Evolutionary conservation across 1,284 basidiomycete genomes (phyloP), one percentile per base, ranked within the genome.

Genomic region (Peniophora sp.): DNA sequence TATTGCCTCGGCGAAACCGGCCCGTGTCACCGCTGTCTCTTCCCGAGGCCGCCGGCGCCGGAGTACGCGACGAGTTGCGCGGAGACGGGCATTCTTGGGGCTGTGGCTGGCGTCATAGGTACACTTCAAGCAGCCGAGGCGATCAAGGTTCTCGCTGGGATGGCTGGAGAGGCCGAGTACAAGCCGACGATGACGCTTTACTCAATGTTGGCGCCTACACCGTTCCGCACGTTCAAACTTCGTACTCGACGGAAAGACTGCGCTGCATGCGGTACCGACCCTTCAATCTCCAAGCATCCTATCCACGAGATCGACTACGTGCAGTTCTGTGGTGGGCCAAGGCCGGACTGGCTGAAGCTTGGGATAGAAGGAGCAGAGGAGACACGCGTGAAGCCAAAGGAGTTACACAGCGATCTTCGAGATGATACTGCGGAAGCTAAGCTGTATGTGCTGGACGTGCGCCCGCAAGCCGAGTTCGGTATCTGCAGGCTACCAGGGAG

Each of bases 1-100:
- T 96, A 93, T 66, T 88, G 88, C 60, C 66, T 84, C 3, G 74
- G 71, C 20, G 64, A 71, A 18, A 67, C 77, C 14, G 88, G 94
- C 1, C 94, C 95, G 0, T 99, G 97, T 67, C 97, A 97, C 68
- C 78, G 97, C 3, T 99, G 97, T 63, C 69, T 99, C 24, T 98
- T 96, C 67, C 95, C 96, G 0, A 76, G 72, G 46, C 81, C 87
- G 3, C 81, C 85, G 14, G 76, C 79, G 2, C 75, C 73, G 39
- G 79, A 81, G 53, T 75, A 74, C 36, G 71, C 78, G 2, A 87
- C 86, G 3, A 83, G 83, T 12, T 99, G 97, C 60, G 91, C 89
- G 57, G 95, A 98, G 63, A 78, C 87, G 12, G 97, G 97, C 2
- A 88, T 99, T 2, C 71, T 98, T 41, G 96, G 96, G 0, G 82